Evolutionary conservation across 352 stramenopile species (phyloP).

Genomic region (Thalassiosira ordinaria): DNA sequence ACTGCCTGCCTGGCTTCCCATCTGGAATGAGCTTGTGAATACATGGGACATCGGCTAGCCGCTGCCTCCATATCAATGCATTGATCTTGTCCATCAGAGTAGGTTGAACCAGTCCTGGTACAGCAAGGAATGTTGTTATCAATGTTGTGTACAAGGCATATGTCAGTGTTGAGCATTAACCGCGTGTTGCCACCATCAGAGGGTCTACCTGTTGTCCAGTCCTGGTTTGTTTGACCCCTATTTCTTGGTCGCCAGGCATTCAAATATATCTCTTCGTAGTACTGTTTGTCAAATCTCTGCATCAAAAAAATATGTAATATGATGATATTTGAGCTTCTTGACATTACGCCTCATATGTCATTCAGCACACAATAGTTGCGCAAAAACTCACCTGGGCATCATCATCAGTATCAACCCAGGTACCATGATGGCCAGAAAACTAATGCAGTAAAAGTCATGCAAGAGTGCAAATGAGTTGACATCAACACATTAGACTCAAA

Average conservation of each 20-base stretch:
- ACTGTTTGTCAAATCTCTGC: slow-evolving; percentile 55
- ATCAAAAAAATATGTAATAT: no score
- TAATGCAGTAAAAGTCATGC: not conserved
- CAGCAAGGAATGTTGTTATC: slow-evolving; percentile 15
- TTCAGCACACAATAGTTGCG: no score
- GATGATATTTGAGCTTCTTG: no score
- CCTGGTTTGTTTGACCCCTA: slow-evolving; percentile 7
- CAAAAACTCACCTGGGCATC: slow-evolving; percentile 42
- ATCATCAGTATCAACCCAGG: slow-evolving; percentile 48
- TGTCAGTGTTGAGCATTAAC: slow-evolving; percentile 34
- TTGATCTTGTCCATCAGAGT: slow-evolving; percentile 8
- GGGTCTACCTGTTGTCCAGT: slow-evolving; percentile 39
- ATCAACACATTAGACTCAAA: no score
- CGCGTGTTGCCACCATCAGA: not conserved
- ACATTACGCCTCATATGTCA: no score
- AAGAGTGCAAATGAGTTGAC: no score
- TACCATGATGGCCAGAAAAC: slow-evolving; percentile 64
- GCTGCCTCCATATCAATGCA: not conserved
- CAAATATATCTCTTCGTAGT: slow-evolving; percentile 45
- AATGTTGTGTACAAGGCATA: slow-evolving; percentile 24
- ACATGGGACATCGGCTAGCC: not conserved
- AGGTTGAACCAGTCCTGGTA: not conserved
- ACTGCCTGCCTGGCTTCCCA: slow-evolving; percentile 37
- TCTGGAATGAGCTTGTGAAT: not conserved
- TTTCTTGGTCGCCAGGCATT: slow-evolving; percentile 55